These are phyloP conservation scores for Xylaria scruposa DNA, from an alignment of 495 filamentous ascomycete species.

Conservation along the genomic window DNA sequence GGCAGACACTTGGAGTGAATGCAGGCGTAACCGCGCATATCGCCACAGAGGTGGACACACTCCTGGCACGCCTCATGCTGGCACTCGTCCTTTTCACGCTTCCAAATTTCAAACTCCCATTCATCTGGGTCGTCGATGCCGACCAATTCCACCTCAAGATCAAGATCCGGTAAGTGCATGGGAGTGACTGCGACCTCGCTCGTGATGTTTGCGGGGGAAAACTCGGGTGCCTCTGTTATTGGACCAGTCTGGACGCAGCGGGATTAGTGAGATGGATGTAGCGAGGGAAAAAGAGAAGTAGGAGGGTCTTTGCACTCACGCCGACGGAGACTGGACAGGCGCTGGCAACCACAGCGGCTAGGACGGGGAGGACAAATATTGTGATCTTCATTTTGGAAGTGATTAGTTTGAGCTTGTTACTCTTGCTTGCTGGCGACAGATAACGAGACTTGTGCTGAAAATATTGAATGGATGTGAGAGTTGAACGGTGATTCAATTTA, in stretches of 20 bases:
- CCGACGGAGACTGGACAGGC: neutral
- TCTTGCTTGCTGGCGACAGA: neutral
- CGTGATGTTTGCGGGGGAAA: too few species aligned
- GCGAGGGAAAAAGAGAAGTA: neutral
- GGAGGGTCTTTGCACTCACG: neutral
- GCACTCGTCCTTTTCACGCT: neutral
- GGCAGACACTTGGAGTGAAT: neutral
- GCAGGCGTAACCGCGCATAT: neutral
- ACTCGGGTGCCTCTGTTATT: neutral
- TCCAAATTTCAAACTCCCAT: neutral
- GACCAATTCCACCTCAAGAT: too few species aligned
- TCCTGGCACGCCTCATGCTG: neutral
- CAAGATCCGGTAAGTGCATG: too few species aligned
- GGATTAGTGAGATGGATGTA: neutral
- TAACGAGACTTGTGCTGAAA: neutral
- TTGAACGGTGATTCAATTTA: neutral
- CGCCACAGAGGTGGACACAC: neutral
- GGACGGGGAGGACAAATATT: neutral
- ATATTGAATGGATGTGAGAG: neutral
- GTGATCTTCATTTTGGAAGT: constrained; percentile 6
- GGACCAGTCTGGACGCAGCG: neutral
- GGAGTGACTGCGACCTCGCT: neutral
- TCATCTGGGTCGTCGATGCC: too few species aligned
- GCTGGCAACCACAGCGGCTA: neutral
- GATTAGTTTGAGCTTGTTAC: neutral